These are phyloP conservation scores for Cryptococcus sp. DNA, from an alignment of 1,284 basidiomycete species.

Conservation along the genomic window DNA sequence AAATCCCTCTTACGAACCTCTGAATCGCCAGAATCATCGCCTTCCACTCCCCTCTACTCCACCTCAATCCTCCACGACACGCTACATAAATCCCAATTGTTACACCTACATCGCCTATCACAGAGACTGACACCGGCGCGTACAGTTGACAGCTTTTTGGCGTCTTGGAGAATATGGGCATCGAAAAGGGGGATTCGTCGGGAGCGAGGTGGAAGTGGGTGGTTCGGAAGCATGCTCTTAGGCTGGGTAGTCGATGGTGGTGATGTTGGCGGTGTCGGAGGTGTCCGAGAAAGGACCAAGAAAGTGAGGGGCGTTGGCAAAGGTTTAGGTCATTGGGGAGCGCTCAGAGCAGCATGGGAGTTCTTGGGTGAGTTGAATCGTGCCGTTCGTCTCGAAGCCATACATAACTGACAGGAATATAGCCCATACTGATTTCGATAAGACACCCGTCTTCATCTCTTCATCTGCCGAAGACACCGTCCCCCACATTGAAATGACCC, in stretches of 20 bases:
- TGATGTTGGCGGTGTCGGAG: constrained; percentile 53
- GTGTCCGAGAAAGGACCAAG: constrained; percentile 32
- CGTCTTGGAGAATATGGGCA: constrained; percentile 86
- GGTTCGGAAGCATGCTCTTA: constrained; percentile 72
- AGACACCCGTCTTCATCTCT: constrained; percentile 66
- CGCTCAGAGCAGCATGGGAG: constrained; percentile 50
- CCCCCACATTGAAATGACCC: constrained; percentile 45
- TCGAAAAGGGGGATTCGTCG: constrained; percentile 74
- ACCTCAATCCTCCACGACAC: constrained; percentile 68
- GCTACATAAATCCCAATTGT: constrained; percentile 67
- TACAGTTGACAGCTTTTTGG: constrained; percentile 64
- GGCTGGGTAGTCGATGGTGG: constrained; percentile 72
- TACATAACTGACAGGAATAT: neutral
- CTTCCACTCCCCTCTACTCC: constrained; percentile 78
- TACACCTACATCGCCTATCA: constrained; percentile 68
- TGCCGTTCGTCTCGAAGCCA: neutral
- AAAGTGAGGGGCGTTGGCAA: constrained; percentile 57
- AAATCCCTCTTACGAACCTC: constrained; percentile 65
- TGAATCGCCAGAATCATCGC: constrained; percentile 12
- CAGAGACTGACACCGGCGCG: constrained; percentile 66
- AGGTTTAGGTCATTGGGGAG: constrained; percentile 54
- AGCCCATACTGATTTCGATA: constrained; percentile 73
- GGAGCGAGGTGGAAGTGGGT: constrained; percentile 64
- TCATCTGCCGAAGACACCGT: constrained; percentile 33
- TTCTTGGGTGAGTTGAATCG: constrained; percentile 58